Conservation (phyloP, 1,139 yeast species). For the Geotrichum europaeum region DNA sequence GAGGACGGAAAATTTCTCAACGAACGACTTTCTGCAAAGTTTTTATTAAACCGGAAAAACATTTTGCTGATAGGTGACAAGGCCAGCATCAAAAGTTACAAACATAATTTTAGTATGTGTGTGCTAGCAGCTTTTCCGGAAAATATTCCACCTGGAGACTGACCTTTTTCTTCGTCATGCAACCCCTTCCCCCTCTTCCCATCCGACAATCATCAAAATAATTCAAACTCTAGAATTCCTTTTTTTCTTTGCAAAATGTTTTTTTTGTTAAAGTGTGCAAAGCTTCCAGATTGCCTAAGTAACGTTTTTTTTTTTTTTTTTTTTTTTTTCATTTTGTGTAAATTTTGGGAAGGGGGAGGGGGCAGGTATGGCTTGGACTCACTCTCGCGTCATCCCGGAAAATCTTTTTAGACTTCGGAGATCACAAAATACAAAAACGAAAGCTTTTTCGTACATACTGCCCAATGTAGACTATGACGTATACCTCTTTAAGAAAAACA, state of each 20-base stretch:
- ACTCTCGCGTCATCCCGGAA: background rate
- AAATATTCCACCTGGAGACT: background rate
- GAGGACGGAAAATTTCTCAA: background rate
- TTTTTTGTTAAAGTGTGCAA: too few species aligned
- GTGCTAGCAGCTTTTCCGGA: background rate
- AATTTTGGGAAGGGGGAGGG: background rate
- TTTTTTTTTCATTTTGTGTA: background rate
- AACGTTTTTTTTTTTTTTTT: too few species aligned
- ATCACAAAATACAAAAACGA: background rate
- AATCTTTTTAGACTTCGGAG: background rate
- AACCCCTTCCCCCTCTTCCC: too few species aligned
- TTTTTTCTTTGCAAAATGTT: too few species aligned
- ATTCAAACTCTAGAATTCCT: too few species aligned
- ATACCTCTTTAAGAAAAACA: background rate
- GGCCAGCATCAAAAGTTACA: background rate
- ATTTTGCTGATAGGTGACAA: background rate
- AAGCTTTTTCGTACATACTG: background rate
- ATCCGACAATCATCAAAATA: too few species aligned
- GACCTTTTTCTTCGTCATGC: too few species aligned
- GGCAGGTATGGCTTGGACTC: too few species aligned
- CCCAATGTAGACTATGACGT: background rate
- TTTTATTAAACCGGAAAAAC: background rate
- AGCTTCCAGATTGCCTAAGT: too few species aligned
- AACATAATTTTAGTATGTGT: background rate
- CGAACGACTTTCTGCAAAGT: too few species aligned